Conservation (phyloP, 2,329 filamentous ascomycete species). For the Cladobotryum protrusum region DNA sequence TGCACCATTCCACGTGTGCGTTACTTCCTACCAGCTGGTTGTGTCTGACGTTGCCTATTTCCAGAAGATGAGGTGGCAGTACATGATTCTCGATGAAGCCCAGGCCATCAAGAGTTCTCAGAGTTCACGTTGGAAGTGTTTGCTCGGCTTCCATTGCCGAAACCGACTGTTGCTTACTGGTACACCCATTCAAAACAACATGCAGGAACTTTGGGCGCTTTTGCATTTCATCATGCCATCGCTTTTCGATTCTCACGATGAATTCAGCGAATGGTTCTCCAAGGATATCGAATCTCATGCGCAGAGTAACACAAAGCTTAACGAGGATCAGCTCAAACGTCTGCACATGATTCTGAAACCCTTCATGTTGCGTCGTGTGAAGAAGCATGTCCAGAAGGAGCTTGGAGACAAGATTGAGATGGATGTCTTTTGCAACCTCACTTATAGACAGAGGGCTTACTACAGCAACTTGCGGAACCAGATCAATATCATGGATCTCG, state of each 20-base stretch:
- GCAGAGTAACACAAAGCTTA: constrained; percentile 98
- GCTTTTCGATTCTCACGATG: constrained; percentile 88
- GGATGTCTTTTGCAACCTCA: constrained; percentile 94
- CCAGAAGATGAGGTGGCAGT: constrained; percentile 99
- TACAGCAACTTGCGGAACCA: constrained; percentile 91
- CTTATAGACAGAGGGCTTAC: constrained; percentile 89
- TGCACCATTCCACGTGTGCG: constrained; percentile 88
- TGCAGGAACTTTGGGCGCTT: constrained; percentile 97
- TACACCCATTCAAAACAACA: constrained; percentile 99
- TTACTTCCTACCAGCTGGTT: constrained; percentile 96
- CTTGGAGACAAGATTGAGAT: constrained; percentile 97
- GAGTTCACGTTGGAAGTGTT: constrained; percentile 93
- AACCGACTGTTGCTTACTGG: constrained; percentile 91
- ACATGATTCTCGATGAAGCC: constrained; percentile 98
- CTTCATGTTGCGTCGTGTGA: constrained; percentile 98
- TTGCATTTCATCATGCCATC: constrained; percentile 99
- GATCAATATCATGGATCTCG: constrained; percentile 97
- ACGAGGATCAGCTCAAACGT: constrained; percentile 94
- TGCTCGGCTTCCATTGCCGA: constrained; percentile 89
- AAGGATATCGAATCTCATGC: constrained; percentile 97
- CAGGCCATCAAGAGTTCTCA: constrained; percentile 98
- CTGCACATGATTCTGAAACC: constrained; percentile 98
- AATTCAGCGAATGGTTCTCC: constrained; percentile 91
- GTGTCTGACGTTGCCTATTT: constrained; percentile 96
- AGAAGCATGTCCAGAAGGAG: constrained; percentile 99